Conservation (phyloP, 805 yeast genomes). For the Candida chilensis region DNA sequence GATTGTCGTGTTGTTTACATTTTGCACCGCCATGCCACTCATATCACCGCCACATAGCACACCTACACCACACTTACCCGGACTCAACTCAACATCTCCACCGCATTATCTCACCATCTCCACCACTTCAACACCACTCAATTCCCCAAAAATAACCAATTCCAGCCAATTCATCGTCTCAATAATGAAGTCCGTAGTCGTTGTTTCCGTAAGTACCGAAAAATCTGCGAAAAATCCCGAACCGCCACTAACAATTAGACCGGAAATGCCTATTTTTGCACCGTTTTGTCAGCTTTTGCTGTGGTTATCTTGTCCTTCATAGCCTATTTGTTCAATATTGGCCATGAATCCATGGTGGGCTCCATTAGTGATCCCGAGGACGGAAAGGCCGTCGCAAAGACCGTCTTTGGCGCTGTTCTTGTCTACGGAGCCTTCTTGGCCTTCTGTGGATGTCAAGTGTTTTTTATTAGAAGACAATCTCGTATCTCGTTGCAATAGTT, state of each 20-base stretch:
- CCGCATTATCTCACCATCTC: too few relatives aligned
- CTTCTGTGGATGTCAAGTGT: slow-evolving; percentile 85
- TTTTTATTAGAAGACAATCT: slow-evolving; percentile 51
- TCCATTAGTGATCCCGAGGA: slow-evolving; percentile 85
- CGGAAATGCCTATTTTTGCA: slow-evolving; percentile 91
- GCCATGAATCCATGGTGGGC: slow-evolving; percentile 90
- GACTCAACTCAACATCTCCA: too few relatives aligned
- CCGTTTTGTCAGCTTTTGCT: slow-evolving; percentile 87
- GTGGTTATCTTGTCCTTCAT: slow-evolving; percentile 78
- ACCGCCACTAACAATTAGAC: slow-evolving; percentile 35
- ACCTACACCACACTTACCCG: too few relatives aligned
- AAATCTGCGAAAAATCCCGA: background rate
- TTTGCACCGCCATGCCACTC: too few relatives aligned
- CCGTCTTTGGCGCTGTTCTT: slow-evolving; percentile 82
- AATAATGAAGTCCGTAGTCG: too few relatives aligned
- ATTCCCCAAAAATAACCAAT: too few relatives aligned
- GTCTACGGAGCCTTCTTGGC: slow-evolving; percentile 74
- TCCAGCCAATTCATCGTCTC: too few relatives aligned
- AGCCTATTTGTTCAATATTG: slow-evolving; percentile 70
- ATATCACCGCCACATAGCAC: too few relatives aligned
- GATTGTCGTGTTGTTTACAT: too few relatives aligned
- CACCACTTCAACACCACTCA: too few relatives aligned
- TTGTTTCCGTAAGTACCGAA: slow-evolving; percentile 31
- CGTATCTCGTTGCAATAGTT: slow-evolving; percentile 37
- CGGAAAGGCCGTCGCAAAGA: slow-evolving; percentile 88